Evolutionary conservation across 208 protist species (phyloP).

Genomic region (Borovskyia barvae): DNA sequence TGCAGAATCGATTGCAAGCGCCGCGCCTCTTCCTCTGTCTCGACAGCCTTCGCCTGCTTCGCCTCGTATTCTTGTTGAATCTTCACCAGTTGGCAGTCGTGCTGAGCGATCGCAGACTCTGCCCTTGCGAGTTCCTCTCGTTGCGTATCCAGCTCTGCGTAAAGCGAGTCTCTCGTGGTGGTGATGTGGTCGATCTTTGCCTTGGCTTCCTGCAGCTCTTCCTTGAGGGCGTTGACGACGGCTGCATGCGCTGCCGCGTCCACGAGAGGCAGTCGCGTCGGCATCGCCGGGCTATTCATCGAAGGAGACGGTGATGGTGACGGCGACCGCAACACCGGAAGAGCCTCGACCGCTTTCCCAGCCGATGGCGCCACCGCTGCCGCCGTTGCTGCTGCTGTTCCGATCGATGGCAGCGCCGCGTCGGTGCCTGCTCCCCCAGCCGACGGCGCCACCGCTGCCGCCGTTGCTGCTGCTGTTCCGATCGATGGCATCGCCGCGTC

Average conservation of each 20-base stretch:
- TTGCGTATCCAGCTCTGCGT: slow-evolving; percentile 55
- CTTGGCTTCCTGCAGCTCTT: slow-evolving; percentile 57
- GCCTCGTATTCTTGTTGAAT: slow-evolving; percentile 55
- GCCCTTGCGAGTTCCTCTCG: slow-evolving; percentile 39
- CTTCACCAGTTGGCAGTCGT: slow-evolving; percentile 50
- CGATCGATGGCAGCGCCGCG: not conserved
- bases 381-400: slow-evolving; percentile 1
- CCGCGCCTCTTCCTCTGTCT: slow-evolving; percentile 33
- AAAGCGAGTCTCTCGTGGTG: slow-evolving; percentile 36
- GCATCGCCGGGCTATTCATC: too few relatives aligned
- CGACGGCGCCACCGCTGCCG: not conserved
- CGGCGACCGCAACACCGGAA: too few relatives aligned
- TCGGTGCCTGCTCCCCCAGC: slow-evolving; percentile 4
- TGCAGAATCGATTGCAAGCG: slow-evolving; percentile 45
- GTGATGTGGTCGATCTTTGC: slow-evolving; percentile 27
- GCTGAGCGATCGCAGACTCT: slow-evolving; percentile 36
- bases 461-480: not conserved
- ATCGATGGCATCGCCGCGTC: not conserved
- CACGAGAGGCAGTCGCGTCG: too few relatives aligned
- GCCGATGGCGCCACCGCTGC: not conserved
- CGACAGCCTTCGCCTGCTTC: slow-evolving; percentile 29
- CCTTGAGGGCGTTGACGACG: slow-evolving; percentile 27
- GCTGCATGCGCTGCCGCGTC: not conserved
- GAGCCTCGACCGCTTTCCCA: not conserved
- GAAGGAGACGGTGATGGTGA: too few relatives aligned